Evolutionary conservation across 2,329 filamentous ascomycete species (phyloP).

Genomic region (Alternaria ventricosa): DNA sequence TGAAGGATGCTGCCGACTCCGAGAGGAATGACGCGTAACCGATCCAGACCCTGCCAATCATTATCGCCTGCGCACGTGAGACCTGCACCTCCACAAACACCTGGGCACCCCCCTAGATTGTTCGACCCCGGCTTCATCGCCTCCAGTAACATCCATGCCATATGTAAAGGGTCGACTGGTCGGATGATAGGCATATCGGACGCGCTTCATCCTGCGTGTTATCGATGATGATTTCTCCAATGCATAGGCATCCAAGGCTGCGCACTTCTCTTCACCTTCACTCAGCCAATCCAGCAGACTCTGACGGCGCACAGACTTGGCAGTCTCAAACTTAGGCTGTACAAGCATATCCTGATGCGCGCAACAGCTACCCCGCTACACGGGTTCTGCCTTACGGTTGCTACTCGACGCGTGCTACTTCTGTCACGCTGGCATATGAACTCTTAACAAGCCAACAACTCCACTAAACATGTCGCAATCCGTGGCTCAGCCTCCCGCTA

Average conservation of each 20-base stretch:
- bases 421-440: background rate
- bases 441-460: background rate
- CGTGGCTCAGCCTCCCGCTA: background rate
- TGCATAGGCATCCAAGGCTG: background rate
- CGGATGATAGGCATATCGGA: background rate
- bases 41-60: conserved; percentile 9
- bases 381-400: background rate
- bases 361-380: background rate
- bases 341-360: background rate
- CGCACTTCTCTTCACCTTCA: background rate
- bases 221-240: background rate
- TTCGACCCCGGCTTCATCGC: background rate
- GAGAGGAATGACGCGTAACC: conserved; percentile 22
- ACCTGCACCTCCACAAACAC: background rate
- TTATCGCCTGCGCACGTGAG: conserved; percentile 18
- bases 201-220: background rate
- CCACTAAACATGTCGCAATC: background rate
- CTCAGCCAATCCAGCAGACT: background rate
- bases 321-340: background rate
- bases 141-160: background rate
- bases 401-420: background rate
- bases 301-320: background rate
- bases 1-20: conserved; percentile 1
- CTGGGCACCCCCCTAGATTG: background rate
- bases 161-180: background rate